These are phyloP conservation scores for Crithidia sp. DNA, from an alignment of 208 protist species.

Conservation along the genomic window DNA sequence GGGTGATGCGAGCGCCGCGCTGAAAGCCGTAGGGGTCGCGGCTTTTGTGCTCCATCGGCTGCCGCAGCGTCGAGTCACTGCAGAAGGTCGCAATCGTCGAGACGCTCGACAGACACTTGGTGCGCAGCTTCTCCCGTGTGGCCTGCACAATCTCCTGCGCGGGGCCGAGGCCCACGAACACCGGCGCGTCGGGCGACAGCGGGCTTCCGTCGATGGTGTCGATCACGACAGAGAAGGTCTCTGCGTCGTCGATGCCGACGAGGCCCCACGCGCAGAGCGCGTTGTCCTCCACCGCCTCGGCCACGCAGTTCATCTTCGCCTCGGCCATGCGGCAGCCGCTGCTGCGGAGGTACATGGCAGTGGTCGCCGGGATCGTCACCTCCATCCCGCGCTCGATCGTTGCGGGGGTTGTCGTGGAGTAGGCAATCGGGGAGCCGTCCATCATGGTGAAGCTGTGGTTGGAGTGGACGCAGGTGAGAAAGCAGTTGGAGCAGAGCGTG, in stretches of 20 bases:
- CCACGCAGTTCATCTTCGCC: constrained; percentile 78
- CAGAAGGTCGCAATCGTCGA: constrained; percentile 53
- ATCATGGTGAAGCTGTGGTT: constrained; percentile 90
- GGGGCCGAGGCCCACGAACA: constrained; percentile 78
- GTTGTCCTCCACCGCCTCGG: constrained; percentile 67
- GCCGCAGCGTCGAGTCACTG: constrained; percentile 77
- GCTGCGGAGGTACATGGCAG: constrained; percentile 80
- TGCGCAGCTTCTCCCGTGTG: constrained; percentile 71
- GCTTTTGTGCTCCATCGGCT: constrained; percentile 55
- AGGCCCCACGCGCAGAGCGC: constrained; percentile 87
- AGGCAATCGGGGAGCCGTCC: constrained; percentile 56
- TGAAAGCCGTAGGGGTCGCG: constrained; percentile 74
- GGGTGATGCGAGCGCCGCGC: constrained; percentile 71
- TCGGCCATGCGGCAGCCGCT: constrained; percentile 72
- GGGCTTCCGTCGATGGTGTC: constrained; percentile 64
- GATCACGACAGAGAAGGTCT: constrained; percentile 67
- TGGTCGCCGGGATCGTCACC: constrained; percentile 68
- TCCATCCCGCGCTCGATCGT: constrained; percentile 63
- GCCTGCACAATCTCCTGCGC: constrained; percentile 65
- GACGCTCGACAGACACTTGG: constrained; percentile 50
- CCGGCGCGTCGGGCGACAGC: constrained; percentile 57
- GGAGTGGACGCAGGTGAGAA: constrained; percentile 75
- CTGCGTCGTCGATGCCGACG: constrained; percentile 38
- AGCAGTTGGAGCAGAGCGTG: constrained; percentile 83
- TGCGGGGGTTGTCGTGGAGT: constrained; percentile 58